Base-by-base conservation (phyloP, 1,284 basidiomycete genomes). In the Mrakiaceae sp. region DNA sequence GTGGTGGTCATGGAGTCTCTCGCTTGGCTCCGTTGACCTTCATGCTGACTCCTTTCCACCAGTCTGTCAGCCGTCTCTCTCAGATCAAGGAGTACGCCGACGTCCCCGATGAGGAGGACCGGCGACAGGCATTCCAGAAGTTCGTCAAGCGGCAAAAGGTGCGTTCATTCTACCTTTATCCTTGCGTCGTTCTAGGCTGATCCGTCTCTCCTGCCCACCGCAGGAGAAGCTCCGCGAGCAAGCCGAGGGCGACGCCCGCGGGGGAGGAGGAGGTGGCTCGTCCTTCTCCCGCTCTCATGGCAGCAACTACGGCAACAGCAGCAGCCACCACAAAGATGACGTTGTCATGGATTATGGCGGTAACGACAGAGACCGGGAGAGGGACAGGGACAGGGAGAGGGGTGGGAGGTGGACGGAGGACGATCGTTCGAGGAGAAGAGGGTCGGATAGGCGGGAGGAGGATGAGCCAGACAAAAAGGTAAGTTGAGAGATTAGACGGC, bases 71-170 rank as follows among this genome's bases (percentile, higher is more conserved):
- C 79, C 16, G 89, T 55, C 79, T 95, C 49, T 81, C 85, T 1
- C 91, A 96, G 27, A 63, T 83, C 76, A 86, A 85, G 71, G 88
- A 86, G 8, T 76, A 95, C 6, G 72, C 44, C 27, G 56, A 46
- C 50, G n/a, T 62, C 43, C 43, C 44, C 42, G 55, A 78, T 49
- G 90, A 93, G 51, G 88, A 90, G 67, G 83, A 85, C 56, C 79
- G 89, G 58, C 83, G 84, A 51, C 79, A 82, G 3, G 90, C 92
- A 0, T 96, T 90, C 74, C 78, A 82, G 12, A 95, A 93, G 76
- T 93, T 85, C 72, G 81, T 91, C 62, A 88, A 87, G 74, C 80
- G 92, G 64, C 88, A 93, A 74, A 92, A 90, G 81, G 88, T 81
- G 66, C 56, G 72, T 64, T 69, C 69, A 63, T 39, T 50, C 16